Evolutionary conservation across 768 basidiomycete genomes (phyloP), one percentile per base, ranked within the genome.

Genomic region (Flagelloscypha sp.): DNA sequence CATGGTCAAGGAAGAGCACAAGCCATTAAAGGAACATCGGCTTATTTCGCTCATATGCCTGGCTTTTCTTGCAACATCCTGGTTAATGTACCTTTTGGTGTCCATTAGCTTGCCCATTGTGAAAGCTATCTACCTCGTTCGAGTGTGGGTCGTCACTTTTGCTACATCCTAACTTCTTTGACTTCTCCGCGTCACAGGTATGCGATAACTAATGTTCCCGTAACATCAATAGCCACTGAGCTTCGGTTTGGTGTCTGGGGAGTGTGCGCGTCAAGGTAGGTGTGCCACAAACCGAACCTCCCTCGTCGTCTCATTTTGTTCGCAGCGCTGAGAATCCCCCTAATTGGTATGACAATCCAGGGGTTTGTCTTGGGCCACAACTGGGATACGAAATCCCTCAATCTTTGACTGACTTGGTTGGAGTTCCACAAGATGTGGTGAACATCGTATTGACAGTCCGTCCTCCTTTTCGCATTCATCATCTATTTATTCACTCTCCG

Each of bases 201-300:
- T 32, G 49, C 24, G 46, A 52, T 16, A 16, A 24, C 27, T 52
- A 58, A 32, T n/a, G n/a, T n/a, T n/a, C 65, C 66, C 2, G 44
- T 50, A 22, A 75, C 78, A 8, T 65, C 65, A 41, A 55, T 75
- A 9, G 76, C 76, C 19, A 79, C 76, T 3, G 61, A 67, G 45
- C 55, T 87, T 7, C 68, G 74, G 23, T 81, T 88, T 42, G 88
- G 88, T 3, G 79, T 88, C 5, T 89, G 86, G 81, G 88, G 88
- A 1, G 65, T 79, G 23, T 92, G 88, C 56, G 77, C 77, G 1
- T 56, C 56, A n/a, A 73, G 65, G 76, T 69, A 37, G 38, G 50
- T 41, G 10, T 33, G 16, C 11, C n/a, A n/a, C n/a, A n/a, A 17
- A 3, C 24, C 17, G 7, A 23, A 10, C 13, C 27, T 39, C 37